A percentile compares a stretch with the other conserved stretches of the same genome.
These are phyloP conservation scores for Epicoccum sorghinum DNA, from an alignment of 2,329 filamentous ascomycete species.

Conservation along the genomic window DNA sequence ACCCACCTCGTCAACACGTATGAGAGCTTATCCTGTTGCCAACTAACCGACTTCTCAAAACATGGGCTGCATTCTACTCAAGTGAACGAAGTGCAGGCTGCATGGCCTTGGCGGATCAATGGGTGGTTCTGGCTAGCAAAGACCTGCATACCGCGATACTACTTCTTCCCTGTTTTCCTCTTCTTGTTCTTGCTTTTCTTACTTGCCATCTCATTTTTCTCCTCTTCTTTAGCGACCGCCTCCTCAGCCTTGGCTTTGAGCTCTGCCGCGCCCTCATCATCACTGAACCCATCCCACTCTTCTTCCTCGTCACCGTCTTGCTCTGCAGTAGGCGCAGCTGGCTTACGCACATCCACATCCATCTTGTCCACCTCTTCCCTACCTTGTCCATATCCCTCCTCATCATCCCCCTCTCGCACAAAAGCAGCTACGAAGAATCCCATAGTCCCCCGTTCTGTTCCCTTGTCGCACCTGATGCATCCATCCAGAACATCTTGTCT, in stretches of 20 bases:
- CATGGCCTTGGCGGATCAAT: too few relatives aligned
- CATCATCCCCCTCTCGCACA: constrained; percentile 59
- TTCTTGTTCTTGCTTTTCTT: constrained; percentile 32
- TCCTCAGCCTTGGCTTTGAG: constrained; percentile 8
- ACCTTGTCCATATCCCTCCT: background rate
- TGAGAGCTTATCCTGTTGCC: too few relatives aligned
- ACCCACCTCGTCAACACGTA: too few relatives aligned
- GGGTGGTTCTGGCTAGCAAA: too few relatives aligned
- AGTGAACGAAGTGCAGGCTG: too few relatives aligned
- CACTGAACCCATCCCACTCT: constrained; percentile 54
- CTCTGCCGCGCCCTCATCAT: constrained; percentile 29
- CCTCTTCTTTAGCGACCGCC: background rate
- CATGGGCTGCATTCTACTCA: too few relatives aligned
- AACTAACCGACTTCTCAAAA: too few relatives aligned
- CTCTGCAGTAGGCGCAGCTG: constrained; percentile 3
- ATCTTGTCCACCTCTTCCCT: background rate
- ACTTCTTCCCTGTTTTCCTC: constrained; percentile 19
- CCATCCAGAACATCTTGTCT: constrained; percentile 64
- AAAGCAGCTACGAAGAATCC: constrained; percentile 96
- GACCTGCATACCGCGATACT: background rate
- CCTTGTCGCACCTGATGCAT: constrained; percentile 82
- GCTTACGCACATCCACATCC: background rate
- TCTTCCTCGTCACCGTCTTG: constrained; percentile 35
- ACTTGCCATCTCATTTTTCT: background rate
- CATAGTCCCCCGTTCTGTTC: constrained; percentile 83